Base-by-base conservation (phyloP, 345 rosid species). In the Dipteronia dyeriana region DNA sequence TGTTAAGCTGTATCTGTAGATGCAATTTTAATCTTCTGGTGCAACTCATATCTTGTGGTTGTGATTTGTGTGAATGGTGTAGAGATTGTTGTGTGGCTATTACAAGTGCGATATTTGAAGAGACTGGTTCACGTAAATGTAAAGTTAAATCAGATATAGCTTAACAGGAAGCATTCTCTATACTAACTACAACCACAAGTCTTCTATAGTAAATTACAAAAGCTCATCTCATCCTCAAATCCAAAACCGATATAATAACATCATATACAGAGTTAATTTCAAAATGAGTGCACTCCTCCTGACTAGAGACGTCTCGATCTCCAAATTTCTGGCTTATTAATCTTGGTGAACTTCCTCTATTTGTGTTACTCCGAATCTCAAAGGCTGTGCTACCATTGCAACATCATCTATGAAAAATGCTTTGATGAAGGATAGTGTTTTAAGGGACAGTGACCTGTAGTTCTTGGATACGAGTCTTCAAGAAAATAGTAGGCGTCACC, bases 401-500 rank as follows among this genome's bases (percentile, higher is more conserved):
- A 88, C 78, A 10, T 96, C 99, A 71, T 96, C 99, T 0, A 97
- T 94, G 43, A 96, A 96, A 22, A 96, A 62, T 7, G 90, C 88
- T 78, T 91, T 91, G 74, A 96, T 91, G 73, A 96, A 85, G 51
- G 88, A 85, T 29, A 98, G 97, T 41, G 99, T 92, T 78, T 79
- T 85, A 23, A 95, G 94, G n/a, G n/a, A n/a, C n/a, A n/a, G n/a
- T n/a, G n/a, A n/a, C n/a, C n/a, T n/a, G n/a, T n/a, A n/a, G n/a
- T 91, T 78, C 87, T 75, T 4, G 99, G 99, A 82, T 94, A 94
- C 59, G 94, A 97, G 41, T 92, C 97, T 45, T 92, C 97, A 5
- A 96, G 91, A 80, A 96, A 96, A 83, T 96, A 96, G 89, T 96
- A 96, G 13, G 97, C 97, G 41, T 96, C 97, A 19, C 99, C 98